A percentile compares a stretch with the other conserved stretches of the same genome.
Evolutionary conservation across 768 basidiomycete species (phyloP).

Genomic region (Mycena indigotica): DNA sequence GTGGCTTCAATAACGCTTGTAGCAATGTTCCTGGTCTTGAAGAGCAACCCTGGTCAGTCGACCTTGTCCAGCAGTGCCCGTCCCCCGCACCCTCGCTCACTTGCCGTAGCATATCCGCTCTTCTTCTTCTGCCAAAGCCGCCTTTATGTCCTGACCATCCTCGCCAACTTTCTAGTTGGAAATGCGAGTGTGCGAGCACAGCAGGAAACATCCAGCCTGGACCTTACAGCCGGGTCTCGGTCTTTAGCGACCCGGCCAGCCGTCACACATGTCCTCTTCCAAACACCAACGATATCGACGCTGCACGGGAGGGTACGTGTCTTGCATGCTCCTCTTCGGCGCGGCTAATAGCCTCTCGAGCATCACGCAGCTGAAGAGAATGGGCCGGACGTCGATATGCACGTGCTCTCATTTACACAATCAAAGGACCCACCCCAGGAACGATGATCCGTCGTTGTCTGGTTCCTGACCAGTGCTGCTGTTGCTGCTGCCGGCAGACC

Average conservation of each 20-base stretch:
- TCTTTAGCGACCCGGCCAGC: no score
- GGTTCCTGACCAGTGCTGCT: no score
- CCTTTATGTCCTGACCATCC: constrained; percentile 14
- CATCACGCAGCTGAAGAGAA: no score
- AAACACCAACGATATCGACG: no score
- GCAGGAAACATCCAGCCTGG: neutral
- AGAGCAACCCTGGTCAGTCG: neutral
- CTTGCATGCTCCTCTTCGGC: no score
- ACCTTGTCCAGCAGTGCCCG: neutral
- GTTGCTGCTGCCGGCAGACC: no score
- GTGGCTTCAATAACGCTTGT: constrained; percentile 9
- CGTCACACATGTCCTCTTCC: no score
- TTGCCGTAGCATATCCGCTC: neutral
- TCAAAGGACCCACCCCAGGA: no score
- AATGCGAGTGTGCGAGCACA: neutral
- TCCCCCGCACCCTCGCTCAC: neutral
- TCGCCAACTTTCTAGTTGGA: constrained; percentile 7
- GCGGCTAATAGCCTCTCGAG: no score
- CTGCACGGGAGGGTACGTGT: no score
- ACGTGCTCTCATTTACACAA: neutral
- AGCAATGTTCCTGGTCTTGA: constrained; percentile 1
- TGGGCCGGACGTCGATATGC: neutral
- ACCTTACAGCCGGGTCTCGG: no score
- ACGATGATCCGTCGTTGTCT: no score
- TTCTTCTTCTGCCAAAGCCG: constrained; percentile 13